Evolutionary conservation across 2,329 filamentous ascomycete species (phyloP).

Genomic region (Huntiella omanensis): DNA sequence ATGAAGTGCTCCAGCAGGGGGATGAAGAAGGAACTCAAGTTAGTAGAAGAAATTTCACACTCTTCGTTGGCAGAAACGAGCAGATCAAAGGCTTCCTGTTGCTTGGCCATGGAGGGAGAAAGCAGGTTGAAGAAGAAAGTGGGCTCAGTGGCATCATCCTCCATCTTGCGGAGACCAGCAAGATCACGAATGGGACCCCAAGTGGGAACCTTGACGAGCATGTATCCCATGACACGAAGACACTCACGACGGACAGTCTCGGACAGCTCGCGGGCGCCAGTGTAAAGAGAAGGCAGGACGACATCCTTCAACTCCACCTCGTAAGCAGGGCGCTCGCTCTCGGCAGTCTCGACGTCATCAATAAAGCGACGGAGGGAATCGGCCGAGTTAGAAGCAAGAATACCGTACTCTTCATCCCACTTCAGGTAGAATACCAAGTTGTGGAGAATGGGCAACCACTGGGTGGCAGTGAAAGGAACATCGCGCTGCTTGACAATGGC

Average conservation of each 20-base stretch:
- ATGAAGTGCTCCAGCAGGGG: slow-evolving; percentile 90
- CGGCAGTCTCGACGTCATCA: slow-evolving; percentile 33
- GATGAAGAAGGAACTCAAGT: slow-evolving; percentile 71
- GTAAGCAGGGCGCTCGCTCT: slow-evolving; percentile 26
- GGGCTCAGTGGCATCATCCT: slow-evolving; percentile 38
- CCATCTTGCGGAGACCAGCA: slow-evolving; percentile 38
- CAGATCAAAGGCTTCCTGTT: slow-evolving; percentile 64
- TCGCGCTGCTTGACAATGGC: slow-evolving; percentile 47
- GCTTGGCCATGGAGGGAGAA: slow-evolving; percentile 72
- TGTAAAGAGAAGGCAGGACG: slow-evolving; percentile 57
- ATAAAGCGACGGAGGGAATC: slow-evolving; percentile 65
- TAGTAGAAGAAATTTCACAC: slow-evolving; percentile 50
- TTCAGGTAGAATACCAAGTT: slow-evolving; percentile 80
- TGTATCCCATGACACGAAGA: slow-evolving; percentile 56
- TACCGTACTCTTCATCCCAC: slow-evolving; percentile 72
- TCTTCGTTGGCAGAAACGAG: slow-evolving; percentile 49
- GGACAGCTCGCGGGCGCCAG: slow-evolving; percentile 57
- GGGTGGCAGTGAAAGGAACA: slow-evolving; percentile 39
- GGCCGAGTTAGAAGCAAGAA: slow-evolving; percentile 62
- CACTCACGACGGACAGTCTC: slow-evolving; percentile 75
- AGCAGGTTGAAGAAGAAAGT: slow-evolving; percentile 88
- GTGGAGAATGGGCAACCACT: slow-evolving; percentile 77
- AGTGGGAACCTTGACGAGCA: slow-evolving; percentile 50
- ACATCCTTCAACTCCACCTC: slow-evolving; percentile 40
- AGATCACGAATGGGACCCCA: slow-evolving; percentile 62